Evolutionary conservation across 768 basidiomycete species (phyloP).

Genomic region (Naematelia encephala): DNA sequence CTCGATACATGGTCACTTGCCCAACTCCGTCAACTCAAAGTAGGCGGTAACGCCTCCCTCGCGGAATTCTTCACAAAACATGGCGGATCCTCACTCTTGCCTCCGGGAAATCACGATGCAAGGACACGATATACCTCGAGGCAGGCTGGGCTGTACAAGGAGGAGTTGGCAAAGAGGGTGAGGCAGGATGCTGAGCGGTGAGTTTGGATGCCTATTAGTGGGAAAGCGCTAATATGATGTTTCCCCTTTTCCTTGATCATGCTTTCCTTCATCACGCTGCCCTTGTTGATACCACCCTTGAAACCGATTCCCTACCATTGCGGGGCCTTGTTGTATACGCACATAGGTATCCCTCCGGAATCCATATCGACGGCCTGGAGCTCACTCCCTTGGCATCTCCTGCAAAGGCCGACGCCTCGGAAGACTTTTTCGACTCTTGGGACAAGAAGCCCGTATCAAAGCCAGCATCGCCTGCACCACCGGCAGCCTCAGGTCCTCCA

Average conservation of each 20-base stretch:
- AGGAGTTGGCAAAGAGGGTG: constrained; percentile 76
- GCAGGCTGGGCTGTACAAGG: constrained; percentile 83
- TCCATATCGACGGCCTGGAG: constrained; percentile 76
- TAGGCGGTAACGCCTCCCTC: constrained; percentile 84
- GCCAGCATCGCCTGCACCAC: constrained; percentile 56
- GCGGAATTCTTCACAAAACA: constrained; percentile 86
- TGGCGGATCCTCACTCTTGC: constrained; percentile 67
- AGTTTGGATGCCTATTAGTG: constrained; percentile 43
- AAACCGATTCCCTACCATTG: no score
- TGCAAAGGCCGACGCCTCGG: constrained; percentile 51
- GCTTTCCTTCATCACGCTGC: not conserved
- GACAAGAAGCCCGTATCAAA: constrained; percentile 61
- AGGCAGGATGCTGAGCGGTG: constrained; percentile 71
- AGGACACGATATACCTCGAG: constrained; percentile 87
- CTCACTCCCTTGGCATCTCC: constrained; percentile 47
- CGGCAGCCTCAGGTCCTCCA: constrained; percentile 37
- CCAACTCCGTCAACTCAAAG: constrained; percentile 93
- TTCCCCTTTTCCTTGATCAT: no score
- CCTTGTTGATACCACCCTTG: not conserved
- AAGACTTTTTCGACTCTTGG: constrained; percentile 97
- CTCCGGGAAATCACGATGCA: constrained; percentile 62
- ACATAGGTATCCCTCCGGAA: constrained; percentile 68
- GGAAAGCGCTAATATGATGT: no score
- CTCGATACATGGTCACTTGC: constrained; percentile 88
- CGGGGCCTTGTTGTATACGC: no score